These are phyloP conservation scores for Synchytrium microbalum DNA, from an alignment of 371 early-diverging fungal genomes.

Conservation along the genomic window DNA sequence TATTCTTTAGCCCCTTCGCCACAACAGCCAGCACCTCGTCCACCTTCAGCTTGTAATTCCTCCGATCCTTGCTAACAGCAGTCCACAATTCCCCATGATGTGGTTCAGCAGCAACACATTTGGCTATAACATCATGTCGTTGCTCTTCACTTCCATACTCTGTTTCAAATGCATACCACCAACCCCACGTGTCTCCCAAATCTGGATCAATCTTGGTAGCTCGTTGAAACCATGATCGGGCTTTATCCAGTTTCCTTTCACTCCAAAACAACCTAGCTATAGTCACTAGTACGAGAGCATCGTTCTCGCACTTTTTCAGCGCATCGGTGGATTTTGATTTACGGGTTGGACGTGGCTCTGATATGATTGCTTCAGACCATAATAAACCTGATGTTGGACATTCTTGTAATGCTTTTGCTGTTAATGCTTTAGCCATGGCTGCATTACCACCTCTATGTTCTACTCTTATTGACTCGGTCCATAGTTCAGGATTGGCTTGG, in stretches of 20 bases:
- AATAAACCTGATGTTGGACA: constrained; percentile 80
- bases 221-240: constrained; percentile 82
- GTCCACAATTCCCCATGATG: constrained; percentile 88
- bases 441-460: constrained; percentile 65
- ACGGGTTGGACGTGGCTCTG: constrained; percentile 82
- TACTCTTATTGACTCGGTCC: constrained; percentile 83
- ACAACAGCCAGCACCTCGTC: constrained; percentile 60
- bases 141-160: constrained; percentile 60
- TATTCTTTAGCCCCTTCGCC: constrained; percentile 34
- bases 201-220: constrained; percentile 79
- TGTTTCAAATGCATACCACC: constrained; percentile 86
- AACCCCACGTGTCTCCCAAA: constrained; percentile 91
- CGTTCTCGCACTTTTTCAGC: constrained; percentile 81
- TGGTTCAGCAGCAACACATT: constrained; percentile 75
- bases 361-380: constrained; percentile 82
- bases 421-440: constrained; percentile 64
- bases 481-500: constrained; percentile 71
- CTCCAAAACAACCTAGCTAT: constrained; percentile 89
- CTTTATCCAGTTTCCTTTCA: constrained; percentile 89
- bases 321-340: constrained; percentile 86
- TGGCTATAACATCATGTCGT: constrained; percentile 40
- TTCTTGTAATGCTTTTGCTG: constrained; percentile 86
- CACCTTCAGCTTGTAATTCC: constrained; percentile 55
- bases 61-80: constrained; percentile 63
- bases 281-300: constrained; percentile 68